A percentile compares a stretch with the other conserved stretches of the same genome.
Evolutionary conservation across 2,329 filamentous ascomycete species (phyloP).

Genomic region (Aureobasidium leucospermi): DNA sequence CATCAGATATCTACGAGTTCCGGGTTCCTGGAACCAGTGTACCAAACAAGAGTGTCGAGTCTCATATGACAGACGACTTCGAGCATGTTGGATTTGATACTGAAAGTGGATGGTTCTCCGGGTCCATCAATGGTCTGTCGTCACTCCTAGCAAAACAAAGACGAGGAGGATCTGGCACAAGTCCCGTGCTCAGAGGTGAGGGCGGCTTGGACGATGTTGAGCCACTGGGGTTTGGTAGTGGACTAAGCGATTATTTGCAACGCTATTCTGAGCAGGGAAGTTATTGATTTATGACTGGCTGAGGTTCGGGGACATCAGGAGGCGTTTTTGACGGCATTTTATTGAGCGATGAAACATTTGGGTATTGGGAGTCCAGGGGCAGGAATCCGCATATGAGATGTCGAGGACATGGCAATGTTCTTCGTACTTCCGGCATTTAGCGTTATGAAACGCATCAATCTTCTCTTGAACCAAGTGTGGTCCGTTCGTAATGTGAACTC

Average conservation of each 20-base stretch:
- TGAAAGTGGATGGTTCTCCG: conserved; percentile 26
- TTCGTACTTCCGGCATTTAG: conserved; percentile 4
- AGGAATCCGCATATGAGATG: background rate
- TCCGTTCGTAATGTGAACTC: background rate
- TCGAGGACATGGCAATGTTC: background rate
- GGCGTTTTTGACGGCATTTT: background rate
- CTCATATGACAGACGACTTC: conserved; percentile 4
- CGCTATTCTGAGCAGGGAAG: conserved; percentile 6
- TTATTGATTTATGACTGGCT: conserved; percentile 3
- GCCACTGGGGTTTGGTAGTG: background rate
- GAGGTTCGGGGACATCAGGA: background rate
- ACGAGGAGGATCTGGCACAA: conserved; percentile 10
- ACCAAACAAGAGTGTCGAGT: conserved; percentile 17
- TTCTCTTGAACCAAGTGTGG: background rate
- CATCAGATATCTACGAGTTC: conserved; percentile 25
- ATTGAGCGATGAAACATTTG: background rate
- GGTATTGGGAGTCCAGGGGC: background rate
- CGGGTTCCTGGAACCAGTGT: conserved; percentile 14
- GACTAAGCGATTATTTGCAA: conserved; percentile 11
- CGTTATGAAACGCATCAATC: background rate
- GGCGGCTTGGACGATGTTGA: conserved; percentile 7
- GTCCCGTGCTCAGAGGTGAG: conserved; percentile 7
- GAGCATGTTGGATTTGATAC: conserved; percentile 21
- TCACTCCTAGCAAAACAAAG: conserved; percentile 15
- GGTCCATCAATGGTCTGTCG: conserved; percentile 25